Evolutionary conservation across 202 grass and related monocot species (phyloP), one percentile per base, ranked within the genome.

Genomic region (Dendrocalamus latiflorus): DNA sequence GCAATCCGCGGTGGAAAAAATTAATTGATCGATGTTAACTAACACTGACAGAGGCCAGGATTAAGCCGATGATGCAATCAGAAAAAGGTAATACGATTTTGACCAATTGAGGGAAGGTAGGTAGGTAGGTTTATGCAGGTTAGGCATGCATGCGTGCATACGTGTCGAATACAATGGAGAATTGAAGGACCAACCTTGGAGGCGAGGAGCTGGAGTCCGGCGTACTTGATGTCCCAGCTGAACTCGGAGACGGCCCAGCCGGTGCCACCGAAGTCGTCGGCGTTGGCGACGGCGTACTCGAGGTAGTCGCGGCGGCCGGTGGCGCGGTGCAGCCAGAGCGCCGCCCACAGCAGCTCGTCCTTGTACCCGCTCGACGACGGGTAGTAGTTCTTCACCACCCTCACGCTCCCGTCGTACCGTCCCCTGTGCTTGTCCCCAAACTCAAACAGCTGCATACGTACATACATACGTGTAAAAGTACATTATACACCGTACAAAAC

Each of bases 191-290:
- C n/a, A 13, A 95, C 94, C 94, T 97, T 80, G 65, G 94, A 91
- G 48, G 94, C 94, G 8, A 97, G 73, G 70, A 94, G 20, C 73
- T 97, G 94, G 1, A 97, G 75, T 0, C 94, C 94, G 44, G 94
- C 77, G 74, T 92, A 97, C 68, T 97, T 97, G 91, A 97, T 97
- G 68, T 97, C 94, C 94, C 94, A 97, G 88, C 94, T 97, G 85
- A 97, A 97, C 78, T 97, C 94, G 0, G 91, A 89, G 25, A 97
- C 88, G 30, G 88, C 94, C 94, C 94, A 97, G 0, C 85, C 41
- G 39, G 94, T 90, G 37, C 94, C 94, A 3, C 88, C 78, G 69
- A 97, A 94, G 4, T 42, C 88, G 3, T 87, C 77, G 45, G 88
- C 94, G 72, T 97, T 94, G 34, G 66, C 68, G 14, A 97, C 7